Percentiles rank a stretch among this genome's conserved stretches.
These are phyloP conservation scores for Polysphondylium violaceum DNA, from an alignment of 78 protist genomes.

Conservation along the genomic window DNA sequence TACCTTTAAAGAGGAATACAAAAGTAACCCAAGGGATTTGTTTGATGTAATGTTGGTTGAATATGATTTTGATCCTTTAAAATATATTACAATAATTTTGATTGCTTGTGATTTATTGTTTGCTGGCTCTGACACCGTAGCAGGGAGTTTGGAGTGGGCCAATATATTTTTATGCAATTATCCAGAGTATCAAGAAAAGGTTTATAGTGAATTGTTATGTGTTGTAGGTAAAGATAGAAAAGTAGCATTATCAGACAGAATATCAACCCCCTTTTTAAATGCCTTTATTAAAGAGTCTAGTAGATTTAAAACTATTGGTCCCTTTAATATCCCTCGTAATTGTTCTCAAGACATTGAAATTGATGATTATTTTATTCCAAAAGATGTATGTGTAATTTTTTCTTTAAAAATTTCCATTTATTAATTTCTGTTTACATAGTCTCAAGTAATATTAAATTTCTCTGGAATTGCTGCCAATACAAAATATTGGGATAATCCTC, in stretches of 20 bases:
- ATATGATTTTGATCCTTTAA: background rate
- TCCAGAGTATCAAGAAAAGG: constrained; percentile 43
- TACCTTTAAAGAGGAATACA: too few relatives aligned
- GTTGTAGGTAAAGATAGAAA: background rate
- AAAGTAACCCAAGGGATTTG: constrained; percentile 29
- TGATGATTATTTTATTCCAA: constrained; percentile 1
- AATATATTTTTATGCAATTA: background rate
- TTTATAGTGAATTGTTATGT: constrained; percentile 10
- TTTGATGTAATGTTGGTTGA: constrained; percentile 1
- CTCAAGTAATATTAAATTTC: background rate
- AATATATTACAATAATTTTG: background rate
- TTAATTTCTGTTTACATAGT: too few relatives aligned
- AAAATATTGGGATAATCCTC: constrained; percentile 7
- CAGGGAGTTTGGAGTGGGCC: background rate
- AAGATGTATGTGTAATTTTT: constrained; percentile 14
- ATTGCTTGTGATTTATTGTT: constrained; percentile 1
- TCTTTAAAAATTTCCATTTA: too few relatives aligned
- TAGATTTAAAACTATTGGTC: constrained; percentile 23
- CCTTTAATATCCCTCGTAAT: constrained; percentile 17
- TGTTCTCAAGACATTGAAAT: too few relatives aligned
- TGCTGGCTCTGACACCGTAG: constrained; percentile 30
- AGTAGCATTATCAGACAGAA: background rate
- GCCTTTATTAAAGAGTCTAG: constrained; percentile 50
- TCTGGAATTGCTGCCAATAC: background rate
- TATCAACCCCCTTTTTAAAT: background rate